phyloP scores from a whole-genome alignment of 495 filamentous ascomycete species.

The Hypoxylon lienhwacheense region DNA sequence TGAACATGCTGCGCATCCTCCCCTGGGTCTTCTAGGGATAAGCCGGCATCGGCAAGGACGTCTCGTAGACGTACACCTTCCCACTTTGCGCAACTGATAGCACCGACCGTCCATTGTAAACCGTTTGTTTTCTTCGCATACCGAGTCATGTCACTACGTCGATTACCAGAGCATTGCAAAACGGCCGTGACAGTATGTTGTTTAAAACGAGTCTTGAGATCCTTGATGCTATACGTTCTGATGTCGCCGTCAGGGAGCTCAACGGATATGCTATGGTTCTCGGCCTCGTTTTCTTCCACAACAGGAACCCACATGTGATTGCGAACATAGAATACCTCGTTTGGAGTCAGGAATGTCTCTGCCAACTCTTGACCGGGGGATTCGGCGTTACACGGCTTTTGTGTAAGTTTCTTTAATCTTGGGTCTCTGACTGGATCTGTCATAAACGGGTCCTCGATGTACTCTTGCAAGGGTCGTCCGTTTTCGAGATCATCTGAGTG shows the following conservation, averaged over 20 bases:
- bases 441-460: conserved; percentile 59
- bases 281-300: conserved; percentile 44
- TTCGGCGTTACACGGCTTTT: conserved; percentile 61
- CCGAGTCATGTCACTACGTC: conserved; percentile 62
- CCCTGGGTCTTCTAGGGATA: conserved; percentile 36
- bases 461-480: conserved; percentile 46
- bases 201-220: conserved; percentile 56
- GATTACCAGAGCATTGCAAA: conserved; percentile 65
- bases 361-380: conserved; percentile 52
- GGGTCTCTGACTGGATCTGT: conserved; percentile 55
- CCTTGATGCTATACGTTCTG: conserved; percentile 54
- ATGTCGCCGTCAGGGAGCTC: conserved; percentile 59
- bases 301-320: conserved; percentile 66
- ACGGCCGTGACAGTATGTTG: conserved; percentile 58
- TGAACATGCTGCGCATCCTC: conserved; percentile 54
- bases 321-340: conserved; percentile 60
- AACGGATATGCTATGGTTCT: conserved; percentile 52
- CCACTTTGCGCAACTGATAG: conserved; percentile 63
- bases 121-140: conserved; percentile 57
- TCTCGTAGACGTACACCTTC: conserved; percentile 61
- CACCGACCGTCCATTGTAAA: conserved; percentile 61
- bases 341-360: conserved; percentile 55
- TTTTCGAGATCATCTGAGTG: conserved; percentile 55
- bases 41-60: conserved; percentile 57
- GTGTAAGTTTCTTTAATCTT: conserved; percentile 48